Evolutionary conservation across 306 rosid genomes (phyloP), one percentile per base, ranked within the genome.

Genomic region (Macrotyloma uniflorum): DNA sequence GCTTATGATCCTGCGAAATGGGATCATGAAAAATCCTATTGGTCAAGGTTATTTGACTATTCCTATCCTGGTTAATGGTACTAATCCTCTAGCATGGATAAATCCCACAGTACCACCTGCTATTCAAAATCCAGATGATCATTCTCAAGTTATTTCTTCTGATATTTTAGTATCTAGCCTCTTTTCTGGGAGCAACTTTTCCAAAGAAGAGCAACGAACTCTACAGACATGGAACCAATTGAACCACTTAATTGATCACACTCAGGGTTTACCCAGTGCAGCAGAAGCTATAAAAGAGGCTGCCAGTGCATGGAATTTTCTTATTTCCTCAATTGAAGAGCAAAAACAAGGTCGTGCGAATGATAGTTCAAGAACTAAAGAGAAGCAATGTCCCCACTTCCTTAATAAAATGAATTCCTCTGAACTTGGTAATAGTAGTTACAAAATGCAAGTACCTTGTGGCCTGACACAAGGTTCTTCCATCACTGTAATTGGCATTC

Each of bases 381-480:
- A 82, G 86, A 95, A 95, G 73, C 99, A 95, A 74, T 96, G 99
- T 51, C 99, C 98, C 46, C 92, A 96, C 81, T 96, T 93, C 86
- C 96, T 93, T 45, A 89, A 83, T 75, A 89, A 91, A 67, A 85
- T 91, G 96, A 88, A 90, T 66, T 88, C 89, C 57, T 76, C 91
- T 15, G 92, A 93, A 69, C 77, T 86, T 62, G 84, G 88, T 59
- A 84, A 79, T 76, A 80, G 80, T 67, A 79, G 85, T 47, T 89
- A 91, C 83, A 86, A 86, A 80, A 77, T 96, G 84, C 88, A 80
- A 67, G 80, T 89, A 73, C 98, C 96, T 74, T 96, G 99, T 87
- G 99, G 99, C 71, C 91, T 96, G 63, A 96, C 98, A 71, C 98
- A 96, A 86, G 98, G 99, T 76, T 96, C 99, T 83, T 86, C 99